Percentiles rank a stretch among this genome's conserved stretches.
These are phyloP conservation scores for Lentinula boryana DNA, from an alignment of 768 basidiomycete genomes.

Conservation along the genomic window DNA sequence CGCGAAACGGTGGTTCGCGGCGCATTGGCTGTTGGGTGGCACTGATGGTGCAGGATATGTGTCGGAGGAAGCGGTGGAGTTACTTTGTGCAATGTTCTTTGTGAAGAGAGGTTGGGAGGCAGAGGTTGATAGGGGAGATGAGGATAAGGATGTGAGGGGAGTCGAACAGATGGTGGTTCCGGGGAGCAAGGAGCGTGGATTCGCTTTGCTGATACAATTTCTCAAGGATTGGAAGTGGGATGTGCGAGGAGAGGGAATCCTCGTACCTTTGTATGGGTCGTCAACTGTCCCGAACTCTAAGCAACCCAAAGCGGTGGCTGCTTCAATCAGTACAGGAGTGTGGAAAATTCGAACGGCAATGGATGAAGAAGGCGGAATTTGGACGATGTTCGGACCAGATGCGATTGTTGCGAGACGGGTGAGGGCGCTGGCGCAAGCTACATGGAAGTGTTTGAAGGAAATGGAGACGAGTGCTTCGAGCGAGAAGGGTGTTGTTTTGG, in stretches of 20 bases:
- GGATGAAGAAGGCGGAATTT: slow-evolving; percentile 68
- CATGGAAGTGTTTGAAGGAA: slow-evolving; percentile 51
- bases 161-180: slow-evolving; percentile 36
- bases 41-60: slow-evolving; percentile 37
- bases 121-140: slow-evolving; percentile 24
- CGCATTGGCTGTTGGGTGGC: slow-evolving; percentile 78
- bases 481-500: slow-evolving; percentile 54
- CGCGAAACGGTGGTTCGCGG: slow-evolving; percentile 87
- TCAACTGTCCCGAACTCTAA: slow-evolving; percentile 11
- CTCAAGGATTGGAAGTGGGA: slow-evolving; percentile 85
- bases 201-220: slow-evolving; percentile 66
- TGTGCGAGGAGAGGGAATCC: slow-evolving; percentile 38
- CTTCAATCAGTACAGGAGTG: slow-evolving; percentile 28
- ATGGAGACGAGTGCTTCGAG: slow-evolving; percentile 45
- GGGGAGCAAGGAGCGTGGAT: slow-evolving; percentile 73
- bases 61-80: slow-evolving; percentile 73
- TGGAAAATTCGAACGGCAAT: slow-evolving; percentile 80
- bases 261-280: slow-evolving; percentile 61
- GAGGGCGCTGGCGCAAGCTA: slow-evolving; percentile 67
- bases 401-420: slow-evolving; percentile 70
- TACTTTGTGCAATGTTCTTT: slow-evolving; percentile 79
- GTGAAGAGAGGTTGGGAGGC: slow-evolving; percentile 39
- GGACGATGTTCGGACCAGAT: slow-evolving; percentile 68
- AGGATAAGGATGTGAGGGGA: slow-evolving; percentile 20
- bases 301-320: slow-evolving; percentile 23